Evolutionary conservation across 257 asterid genomes (phyloP), one percentile per base, ranked within the genome.

Genomic region (Rehmannia glutinosa): DNA sequence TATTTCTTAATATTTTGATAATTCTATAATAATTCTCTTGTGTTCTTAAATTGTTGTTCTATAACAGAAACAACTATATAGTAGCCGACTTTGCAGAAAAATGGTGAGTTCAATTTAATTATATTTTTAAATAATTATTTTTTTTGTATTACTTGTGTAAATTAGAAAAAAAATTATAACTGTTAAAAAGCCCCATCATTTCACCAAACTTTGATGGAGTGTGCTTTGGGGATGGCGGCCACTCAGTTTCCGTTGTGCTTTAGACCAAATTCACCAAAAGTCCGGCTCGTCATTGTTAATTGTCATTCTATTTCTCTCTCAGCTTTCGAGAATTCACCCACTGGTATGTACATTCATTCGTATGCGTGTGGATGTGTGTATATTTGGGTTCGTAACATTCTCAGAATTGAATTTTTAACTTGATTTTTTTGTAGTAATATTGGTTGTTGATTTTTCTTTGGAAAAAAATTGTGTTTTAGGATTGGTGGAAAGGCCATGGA

Each of bases 401-500:
- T 23, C 47, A 16, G 4, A 9, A 9, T 25, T 33, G 35, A 33
- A 15, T 15, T 75, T 50, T n/a, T 36, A 7, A 27, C 54, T 8
- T 10, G 1, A 2, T 2, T 52, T 38, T 11, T 25, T 6, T 7
- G 4, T 19, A 57, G 13, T 20, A 6, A 23, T 9, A 8, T 16
- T 21, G 32, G 56, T 30, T 36, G 12, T 17, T 30, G 10, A 6
- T 28, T 25, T 33, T 30, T 51, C 8, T 6, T 33, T 47, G 36
- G 23, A 10, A 28, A 21, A 17, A 6, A 6, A 45, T 15, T 51
- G 5, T 41, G 9, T 66, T 69, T 6, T 68, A 84, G 96, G 83
- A 45, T 54, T 71, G 51, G 88, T 8, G 39, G 91, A 80, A 62
- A 82, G 84, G 71, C 99, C 96, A 9, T 93, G 99, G 99, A 93